These are phyloP conservation scores for Naumovozyma dairenensis DNA, from an alignment of 805 yeast species.

Conservation along the genomic window DNA sequence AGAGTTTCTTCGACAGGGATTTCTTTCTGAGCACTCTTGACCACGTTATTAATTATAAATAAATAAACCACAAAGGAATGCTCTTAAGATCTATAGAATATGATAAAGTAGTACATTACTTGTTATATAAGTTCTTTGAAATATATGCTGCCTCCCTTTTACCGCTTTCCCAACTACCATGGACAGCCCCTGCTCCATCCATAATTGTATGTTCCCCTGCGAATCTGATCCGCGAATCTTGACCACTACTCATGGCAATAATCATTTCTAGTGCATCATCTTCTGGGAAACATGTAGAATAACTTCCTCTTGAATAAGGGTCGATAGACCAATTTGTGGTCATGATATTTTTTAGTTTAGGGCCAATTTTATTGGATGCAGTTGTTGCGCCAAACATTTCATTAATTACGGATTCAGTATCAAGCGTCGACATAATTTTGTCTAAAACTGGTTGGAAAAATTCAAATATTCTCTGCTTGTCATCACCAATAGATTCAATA, in stretches of 20 bases:
- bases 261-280: slow-evolving; percentile 61
- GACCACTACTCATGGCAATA: slow-evolving; percentile 50
- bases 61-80: too few species aligned
- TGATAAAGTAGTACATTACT: too few species aligned
- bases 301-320: slow-evolving; percentile 73
- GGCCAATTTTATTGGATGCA: slow-evolving; percentile 10
- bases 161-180: slow-evolving; percentile 83
- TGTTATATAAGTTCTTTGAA: slow-evolving; percentile 5
- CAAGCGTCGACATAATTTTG: slow-evolving; percentile 15
- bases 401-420: slow-evolving; percentile 8
- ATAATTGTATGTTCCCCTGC: slow-evolving; percentile 86
- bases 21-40: too few species aligned
- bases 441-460: slow-evolving; percentile 43
- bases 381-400: slow-evolving; percentile 1
- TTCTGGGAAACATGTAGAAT: slow-evolving; percentile 58
- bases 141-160: slow-evolving; percentile 41
- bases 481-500: slow-evolving; percentile 38
- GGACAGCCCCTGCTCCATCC: slow-evolving; percentile 88
- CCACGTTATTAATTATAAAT: too few species aligned
- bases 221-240: slow-evolving; percentile 50
- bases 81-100: too few species aligned
- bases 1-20: too few species aligned
- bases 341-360: slow-evolving; percentile 34
- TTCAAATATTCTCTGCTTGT: slow-evolving; percentile 46
- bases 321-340: slow-evolving; percentile 73